phyloP scores from a whole-genome alignment of 2,329 filamentous ascomycete species.

The Microsporum audouinii region DNA sequence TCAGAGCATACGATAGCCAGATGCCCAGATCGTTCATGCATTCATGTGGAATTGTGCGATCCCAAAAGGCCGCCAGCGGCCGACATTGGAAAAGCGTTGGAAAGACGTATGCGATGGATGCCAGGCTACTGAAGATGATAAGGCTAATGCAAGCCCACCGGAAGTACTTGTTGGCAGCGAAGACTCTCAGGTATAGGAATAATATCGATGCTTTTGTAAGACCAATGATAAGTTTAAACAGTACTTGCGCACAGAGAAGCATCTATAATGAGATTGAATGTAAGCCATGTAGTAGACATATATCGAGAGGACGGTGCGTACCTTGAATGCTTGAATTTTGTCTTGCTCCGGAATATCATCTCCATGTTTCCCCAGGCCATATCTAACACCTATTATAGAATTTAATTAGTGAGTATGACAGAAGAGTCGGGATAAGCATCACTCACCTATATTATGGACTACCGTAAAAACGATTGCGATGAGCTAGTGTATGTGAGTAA shows the following conservation, averaged over 20 bases:
- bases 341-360: background rate
- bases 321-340: constrained; percentile 7
- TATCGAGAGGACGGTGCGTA: background rate
- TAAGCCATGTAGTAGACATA: background rate
- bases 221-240: constrained; percentile 9
- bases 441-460: constrained; percentile 8
- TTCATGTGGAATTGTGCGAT: constrained; percentile 7
- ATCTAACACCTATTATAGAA: constrained; percentile 3
- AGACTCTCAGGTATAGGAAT: constrained; percentile 12
- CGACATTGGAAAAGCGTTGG: constrained; percentile 11
- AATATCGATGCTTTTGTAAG: constrained; percentile 11
- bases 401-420: background rate
- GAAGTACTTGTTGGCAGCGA: constrained; percentile 8
- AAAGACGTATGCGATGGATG: constrained; percentile 8
- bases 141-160: constrained; percentile 10
- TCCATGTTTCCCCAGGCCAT: constrained; percentile 9
- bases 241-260: constrained; percentile 5
- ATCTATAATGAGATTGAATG: background rate
- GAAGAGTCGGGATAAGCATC: background rate
- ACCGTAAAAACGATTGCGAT: constrained; percentile 4
- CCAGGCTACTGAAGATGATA: constrained; percentile 6
- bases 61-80: constrained; percentile 11
- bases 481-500: background rate
- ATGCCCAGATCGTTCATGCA: constrained; percentile 8
- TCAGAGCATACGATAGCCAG: constrained; percentile 8